Evolutionary conservation across 2,329 filamentous ascomycete genomes (phyloP), one percentile per base, ranked within the genome.

Genomic region (Claviceps pazoutovae): DNA sequence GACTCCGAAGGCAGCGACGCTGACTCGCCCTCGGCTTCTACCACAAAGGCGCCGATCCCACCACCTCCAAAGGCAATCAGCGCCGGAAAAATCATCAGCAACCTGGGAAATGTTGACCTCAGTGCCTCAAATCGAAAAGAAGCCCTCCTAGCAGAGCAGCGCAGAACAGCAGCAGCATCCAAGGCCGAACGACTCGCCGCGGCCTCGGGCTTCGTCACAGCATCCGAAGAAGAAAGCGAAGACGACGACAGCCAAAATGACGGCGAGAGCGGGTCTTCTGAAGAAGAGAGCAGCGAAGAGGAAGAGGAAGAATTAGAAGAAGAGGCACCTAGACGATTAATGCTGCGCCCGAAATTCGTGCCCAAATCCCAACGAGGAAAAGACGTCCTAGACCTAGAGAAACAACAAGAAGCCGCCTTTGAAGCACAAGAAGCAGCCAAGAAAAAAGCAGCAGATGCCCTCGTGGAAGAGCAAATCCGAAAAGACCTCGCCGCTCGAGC

Each of bases 401-500:
- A 62, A 49, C 56, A 71, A 60, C 59, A 64, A 44, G 66, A 71
- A 47, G 66, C 60, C 7, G 61, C 61, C 4, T 63, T 62, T 1
- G 56, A 59, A 3, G 77, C 73, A 2, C 78, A 78, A 46, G 81
- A 83, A 53, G 82, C 77, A 52, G 80, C 75, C 1, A 77, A 80
- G 38, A 81, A 79, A 55, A 82, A 84, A 64, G 83, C 84, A 41
- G 80, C 85, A 13, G 84, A 95, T 64, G 82, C 79, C 52, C 72
- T 97, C 9, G 81, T 98, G 14, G 88, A 95, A 64, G 88, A 90
- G 59, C 89, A 97, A 64, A 81, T 97, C 44, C 83, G 86, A 60
- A 87, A 86, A 58, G 85, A 91, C 60, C 78, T 86, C 0, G 84
- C 84, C 4, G 87, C 86, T 21, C 80, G 83, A 51, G 82, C 82